These are phyloP conservation scores for Austroboletus novae-zelandiae DNA, from an alignment of 1,284 basidiomycete species.

Conservation along the genomic window DNA sequence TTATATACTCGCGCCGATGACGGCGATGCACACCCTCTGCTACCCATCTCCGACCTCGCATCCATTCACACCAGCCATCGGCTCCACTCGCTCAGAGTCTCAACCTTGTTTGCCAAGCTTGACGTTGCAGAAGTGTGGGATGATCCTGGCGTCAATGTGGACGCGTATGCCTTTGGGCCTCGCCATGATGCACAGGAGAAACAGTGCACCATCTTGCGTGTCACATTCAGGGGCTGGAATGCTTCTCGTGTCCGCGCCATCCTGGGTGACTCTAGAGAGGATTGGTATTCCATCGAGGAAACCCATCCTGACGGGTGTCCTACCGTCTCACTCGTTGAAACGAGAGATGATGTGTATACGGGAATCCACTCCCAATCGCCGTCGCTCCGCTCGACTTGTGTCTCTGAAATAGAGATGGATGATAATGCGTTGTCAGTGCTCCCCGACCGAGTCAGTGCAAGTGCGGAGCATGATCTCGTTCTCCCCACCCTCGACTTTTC, in stretches of 20 bases:
- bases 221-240: constrained; percentile 71
- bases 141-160: constrained; percentile 51
- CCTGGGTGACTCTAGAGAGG: constrained; percentile 64
- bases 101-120: constrained; percentile 62
- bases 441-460: constrained; percentile 16
- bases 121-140: constrained; percentile 66
- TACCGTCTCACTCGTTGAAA: background rate
- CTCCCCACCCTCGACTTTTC: constrained; percentile 73
- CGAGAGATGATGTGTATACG: background rate
- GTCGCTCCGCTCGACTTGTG: constrained; percentile 1
- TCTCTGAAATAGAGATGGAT: constrained; percentile 8
- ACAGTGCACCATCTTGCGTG: constrained; percentile 59
- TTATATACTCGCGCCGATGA: constrained; percentile 37
- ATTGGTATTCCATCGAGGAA: constrained; percentile 73
- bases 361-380: background rate
- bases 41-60: constrained; percentile 54
- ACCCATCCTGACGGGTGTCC: constrained; percentile 21
- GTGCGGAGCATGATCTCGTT: constrained; percentile 45
- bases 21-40: constrained; percentile 38
- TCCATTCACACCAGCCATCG: constrained; percentile 51
- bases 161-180: constrained; percentile 46
- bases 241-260: constrained; percentile 56
- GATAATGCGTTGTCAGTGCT: constrained; percentile 2
- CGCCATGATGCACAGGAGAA: constrained; percentile 33
- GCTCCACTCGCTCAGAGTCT: constrained; percentile 61